These are phyloP conservation scores for Vigna hirtella DNA, from an alignment of 306 rosid species.

Conservation along the genomic window DNA sequence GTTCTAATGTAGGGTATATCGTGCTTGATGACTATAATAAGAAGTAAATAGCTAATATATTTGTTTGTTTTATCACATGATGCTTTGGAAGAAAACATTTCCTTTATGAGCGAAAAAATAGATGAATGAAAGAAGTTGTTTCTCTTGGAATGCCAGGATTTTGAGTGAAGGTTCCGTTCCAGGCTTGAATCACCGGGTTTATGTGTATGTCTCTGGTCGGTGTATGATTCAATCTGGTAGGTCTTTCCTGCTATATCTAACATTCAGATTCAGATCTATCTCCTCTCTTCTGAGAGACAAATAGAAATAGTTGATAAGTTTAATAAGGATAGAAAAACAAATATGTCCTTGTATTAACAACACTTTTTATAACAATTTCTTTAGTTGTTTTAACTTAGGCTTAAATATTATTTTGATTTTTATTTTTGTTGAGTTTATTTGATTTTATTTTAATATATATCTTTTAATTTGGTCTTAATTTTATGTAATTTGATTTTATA, in stretches of 20 bases:
- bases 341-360: not conserved
- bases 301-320: not conserved
- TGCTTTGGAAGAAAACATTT: slow-evolving; percentile 23
- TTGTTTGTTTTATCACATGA: slow-evolving; percentile 23
- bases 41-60: slow-evolving; percentile 50
- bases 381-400: no score
- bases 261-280: not conserved
- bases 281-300: not conserved
- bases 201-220: no score
- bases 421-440: no score
- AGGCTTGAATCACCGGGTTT: not conserved
- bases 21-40: slow-evolving; percentile 44
- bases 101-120: slow-evolving; percentile 1
- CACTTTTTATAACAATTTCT: no score
- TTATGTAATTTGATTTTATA: no score
- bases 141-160: slow-evolving; percentile 10
- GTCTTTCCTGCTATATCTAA: not conserved
- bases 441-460: no score
- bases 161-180: slow-evolving; percentile 5
- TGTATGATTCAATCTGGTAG: slow-evolving; percentile 7
- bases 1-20: slow-evolving; percentile 53
- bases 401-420: no score
- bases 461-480: no score
- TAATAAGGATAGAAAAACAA: not conserved
- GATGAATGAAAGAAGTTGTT: slow-evolving; percentile 28